A percentile compares a stretch with the other conserved stretches of the same genome.
Conservation (phyloP, 371 early-diverging fungal genomes). For the Mucor racemosus region DNA sequence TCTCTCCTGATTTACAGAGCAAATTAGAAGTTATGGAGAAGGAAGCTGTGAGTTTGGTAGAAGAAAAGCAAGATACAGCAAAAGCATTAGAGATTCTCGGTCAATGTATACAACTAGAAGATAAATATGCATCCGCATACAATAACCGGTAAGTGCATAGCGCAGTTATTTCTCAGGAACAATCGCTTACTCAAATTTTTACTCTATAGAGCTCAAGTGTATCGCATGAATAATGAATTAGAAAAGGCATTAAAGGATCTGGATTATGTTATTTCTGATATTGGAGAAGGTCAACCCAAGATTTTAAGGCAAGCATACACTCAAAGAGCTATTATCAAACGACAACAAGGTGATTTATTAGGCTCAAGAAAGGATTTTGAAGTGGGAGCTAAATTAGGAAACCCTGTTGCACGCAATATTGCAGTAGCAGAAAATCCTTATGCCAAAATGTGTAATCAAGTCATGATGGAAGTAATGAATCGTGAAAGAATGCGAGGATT, state of each 20-base stretch:
- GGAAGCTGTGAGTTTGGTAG: constrained; percentile 53
- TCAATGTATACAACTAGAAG: constrained; percentile 58
- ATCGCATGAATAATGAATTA: constrained; percentile 64
- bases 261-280: constrained; percentile 66
- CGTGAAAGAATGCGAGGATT: constrained; percentile 35
- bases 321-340: constrained; percentile 79
- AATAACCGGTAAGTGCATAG: constrained; percentile 72
- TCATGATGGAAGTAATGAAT: constrained; percentile 73
- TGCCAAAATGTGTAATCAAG: constrained; percentile 86
- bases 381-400: constrained; percentile 78
- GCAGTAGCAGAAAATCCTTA: constrained; percentile 87
- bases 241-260: constrained; percentile 71
- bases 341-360: constrained; percentile 63
- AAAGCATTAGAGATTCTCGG: constrained; percentile 54
- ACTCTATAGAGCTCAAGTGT: constrained; percentile 71
- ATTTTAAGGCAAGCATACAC: constrained; percentile 87
- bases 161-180: not conserved
- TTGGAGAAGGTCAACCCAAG: constrained; percentile 61
- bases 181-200: not conserved
- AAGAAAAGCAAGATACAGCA: constrained; percentile 47
- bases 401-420: constrained; percentile 78
- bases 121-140: constrained; percentile 79
- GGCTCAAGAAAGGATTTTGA: constrained; percentile 80
- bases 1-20: constrained; percentile 33
- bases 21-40: constrained; percentile 54